Percentiles rank a stretch among this genome's conserved stretches.
phyloP scores from a whole-genome alignment of 768 basidiomycete species.

The Pisolithus tinctorius region DNA sequence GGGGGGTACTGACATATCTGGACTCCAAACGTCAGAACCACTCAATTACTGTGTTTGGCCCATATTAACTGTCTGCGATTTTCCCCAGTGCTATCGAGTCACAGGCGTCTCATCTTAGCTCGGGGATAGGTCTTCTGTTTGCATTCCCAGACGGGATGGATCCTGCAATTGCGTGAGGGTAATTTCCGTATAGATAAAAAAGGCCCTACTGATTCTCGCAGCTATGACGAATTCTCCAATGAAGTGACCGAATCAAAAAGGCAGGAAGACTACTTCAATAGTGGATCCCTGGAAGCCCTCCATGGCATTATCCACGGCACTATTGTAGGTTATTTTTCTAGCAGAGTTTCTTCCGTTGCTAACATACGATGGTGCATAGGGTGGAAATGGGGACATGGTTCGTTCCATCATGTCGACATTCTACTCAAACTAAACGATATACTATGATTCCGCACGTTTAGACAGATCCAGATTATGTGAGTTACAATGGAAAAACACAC shows the following conservation, averaged over 20 bases:
- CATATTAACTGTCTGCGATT: not conserved
- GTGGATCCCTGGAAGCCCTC: constrained; percentile 16
- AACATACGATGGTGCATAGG: constrained; percentile 5
- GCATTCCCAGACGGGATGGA: constrained; percentile 10
- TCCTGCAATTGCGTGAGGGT: constrained; percentile 7
- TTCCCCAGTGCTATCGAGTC: constrained; percentile 10
- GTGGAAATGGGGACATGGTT: constrained; percentile 24
- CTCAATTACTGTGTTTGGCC: not conserved
- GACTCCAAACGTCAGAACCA: constrained; percentile 10
- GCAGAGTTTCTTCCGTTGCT: not conserved
- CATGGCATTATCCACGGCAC: constrained; percentile 15
- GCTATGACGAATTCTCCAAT: constrained; percentile 27
- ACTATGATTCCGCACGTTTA: not conserved
- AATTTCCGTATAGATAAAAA: not conserved
- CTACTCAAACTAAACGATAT: not conserved
- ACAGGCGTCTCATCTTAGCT: constrained; percentile 8
- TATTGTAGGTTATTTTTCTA: constrained; percentile 8
- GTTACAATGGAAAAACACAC: not conserved
- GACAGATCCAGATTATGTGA: constrained; percentile 18
- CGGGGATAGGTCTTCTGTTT: constrained; percentile 15
- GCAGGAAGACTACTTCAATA: constrained; percentile 4
- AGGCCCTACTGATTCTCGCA: constrained; percentile 1
- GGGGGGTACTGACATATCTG: constrained; percentile 9
- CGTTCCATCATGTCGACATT: not conserved
- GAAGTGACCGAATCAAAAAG: constrained; percentile 13